phyloP scores from a whole-genome alignment of 1,139 yeast genomes.

The Protomyces lactucae-debilis region DNA sequence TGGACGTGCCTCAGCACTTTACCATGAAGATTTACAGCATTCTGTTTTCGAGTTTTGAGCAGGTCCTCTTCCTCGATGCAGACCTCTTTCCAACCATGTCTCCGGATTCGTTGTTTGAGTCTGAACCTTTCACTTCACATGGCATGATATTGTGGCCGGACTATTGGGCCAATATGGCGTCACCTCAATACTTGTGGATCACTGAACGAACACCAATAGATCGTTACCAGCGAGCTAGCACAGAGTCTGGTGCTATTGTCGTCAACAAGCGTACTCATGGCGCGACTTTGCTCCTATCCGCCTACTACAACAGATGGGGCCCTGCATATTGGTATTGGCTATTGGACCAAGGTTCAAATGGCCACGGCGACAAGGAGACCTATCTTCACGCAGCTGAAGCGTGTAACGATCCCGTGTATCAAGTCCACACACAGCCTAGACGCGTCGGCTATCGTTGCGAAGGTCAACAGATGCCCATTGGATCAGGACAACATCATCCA shows the following conservation, averaged over 20 bases:
- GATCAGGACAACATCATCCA: slow-evolving; percentile 14
- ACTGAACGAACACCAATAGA: slow-evolving; percentile 50
- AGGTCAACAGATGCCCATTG: slow-evolving; percentile 3
- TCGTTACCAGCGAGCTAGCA: slow-evolving; percentile 60
- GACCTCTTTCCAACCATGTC: slow-evolving; percentile 64
- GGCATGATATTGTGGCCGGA: slow-evolving; percentile 80
- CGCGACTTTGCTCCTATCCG: slow-evolving; percentile 58
- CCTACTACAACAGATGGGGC: slow-evolving; percentile 75
- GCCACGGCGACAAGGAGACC: slow-evolving; percentile 90
- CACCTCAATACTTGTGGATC: slow-evolving; percentile 62
- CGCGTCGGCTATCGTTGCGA: slow-evolving; percentile 16
- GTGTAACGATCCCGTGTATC: slow-evolving; percentile 1
- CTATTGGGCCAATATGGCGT: slow-evolving; percentile 70
- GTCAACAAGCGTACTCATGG: slow-evolving; percentile 62
- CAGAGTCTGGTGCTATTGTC: slow-evolving; percentile 79
- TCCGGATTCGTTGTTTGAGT: slow-evolving; percentile 52
- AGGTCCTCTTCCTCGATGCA: slow-evolving; percentile 69
- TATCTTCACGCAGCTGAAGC: slow-evolving; percentile 44
- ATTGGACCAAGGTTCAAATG: slow-evolving; percentile 76
- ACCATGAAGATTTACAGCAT: slow-evolving; percentile 75
- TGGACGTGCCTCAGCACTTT: slow-evolving; percentile 12
- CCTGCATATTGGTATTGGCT: slow-evolving; percentile 77
- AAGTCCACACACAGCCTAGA: slow-evolving; percentile 9
- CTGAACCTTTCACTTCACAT: slow-evolving; percentile 50
- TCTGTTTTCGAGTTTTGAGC: slow-evolving; percentile 69